Conservation (phyloP, 108 stramenopile genomes). For the Parietichytrium sp. region DNA sequence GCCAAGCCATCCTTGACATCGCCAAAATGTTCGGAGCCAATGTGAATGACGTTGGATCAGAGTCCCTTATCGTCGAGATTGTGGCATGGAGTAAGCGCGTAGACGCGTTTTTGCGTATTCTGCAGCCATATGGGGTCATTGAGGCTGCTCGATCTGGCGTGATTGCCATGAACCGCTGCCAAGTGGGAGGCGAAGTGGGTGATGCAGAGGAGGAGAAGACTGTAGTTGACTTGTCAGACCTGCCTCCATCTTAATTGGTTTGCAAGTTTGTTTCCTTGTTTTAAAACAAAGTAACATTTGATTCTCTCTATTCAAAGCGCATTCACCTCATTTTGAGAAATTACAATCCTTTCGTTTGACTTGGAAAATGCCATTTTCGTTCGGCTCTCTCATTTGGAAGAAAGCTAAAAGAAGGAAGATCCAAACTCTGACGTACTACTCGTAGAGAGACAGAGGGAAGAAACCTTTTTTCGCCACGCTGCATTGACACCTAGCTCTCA, state of each 20-base stretch:
- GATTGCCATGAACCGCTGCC: constrained; percentile 8
- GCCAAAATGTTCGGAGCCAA: constrained; percentile 37
- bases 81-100: constrained; percentile 35
- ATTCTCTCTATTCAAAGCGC: too few species aligned
- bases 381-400: too few species aligned
- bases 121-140: constrained; percentile 23
- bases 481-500: too few species aligned
- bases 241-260: constrained; percentile 22
- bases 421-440: too few species aligned
- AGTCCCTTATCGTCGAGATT: constrained; percentile 34
- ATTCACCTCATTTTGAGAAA: too few species aligned
- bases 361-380: too few species aligned
- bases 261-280: too few species aligned
- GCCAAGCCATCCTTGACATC: constrained; percentile 33
- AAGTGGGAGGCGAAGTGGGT: neutral
- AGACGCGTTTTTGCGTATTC: constrained; percentile 26
- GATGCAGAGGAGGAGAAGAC: neutral
- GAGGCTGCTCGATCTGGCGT: constrained; percentile 2
- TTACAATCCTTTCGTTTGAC: too few species aligned
- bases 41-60: constrained; percentile 16
- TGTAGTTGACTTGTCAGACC: constrained; percentile 29
- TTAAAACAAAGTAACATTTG: too few species aligned
- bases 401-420: too few species aligned
- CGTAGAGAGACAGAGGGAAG: too few species aligned
- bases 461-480: too few species aligned